Base-by-base conservation (phyloP, 2,329 filamentous ascomycete genomes). In the Cytospora leucostoma region DNA sequence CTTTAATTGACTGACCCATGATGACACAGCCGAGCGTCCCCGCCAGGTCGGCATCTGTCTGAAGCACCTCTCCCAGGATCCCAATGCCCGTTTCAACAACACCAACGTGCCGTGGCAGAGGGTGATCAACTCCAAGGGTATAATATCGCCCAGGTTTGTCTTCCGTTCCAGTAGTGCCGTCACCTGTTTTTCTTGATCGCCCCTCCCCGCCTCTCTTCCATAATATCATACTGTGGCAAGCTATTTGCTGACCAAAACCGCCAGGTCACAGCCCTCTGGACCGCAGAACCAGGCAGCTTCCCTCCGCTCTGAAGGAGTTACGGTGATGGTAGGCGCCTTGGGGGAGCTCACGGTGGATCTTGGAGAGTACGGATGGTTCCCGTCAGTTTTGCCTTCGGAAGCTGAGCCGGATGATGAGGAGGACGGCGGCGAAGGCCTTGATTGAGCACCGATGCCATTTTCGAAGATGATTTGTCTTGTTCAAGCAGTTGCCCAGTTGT, bases 31-130 rank as follows among this genome's bases (percentile, higher is more conserved):
- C 3, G 84, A 91, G 72, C 81, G 89, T 2, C 87, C 89, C 1
- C 86, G 93, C 63, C 94, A 98, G 77, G 93, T 98, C 7, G 94
- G 94, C 59, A 82, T 95, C 54, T 96, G 91, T 75, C 84, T 98
- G 33, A 97, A 97, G 74, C 89, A 97, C 73, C 86, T 98, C 13
- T 85, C 93, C 1, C 72, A 77, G 7, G 80, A 84, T 63, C 70
- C 79, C 0, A 74, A 78, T 0, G 68, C 73, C 61, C 80, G 76
- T 63, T 96, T 89, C 77, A 89, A 97, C 74, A 80, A 84, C 64
- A 80, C 79, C 32, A 97, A 89, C 68, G 94, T 98, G 4, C 94
- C 94, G 0, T 98, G 94, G 94, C 94, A 98, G 79, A 82, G 95
- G 63, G 91, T 98, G 65, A 90, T 98, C 73, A 97, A 94, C 74